Percentiles rank a stretch among this genome's conserved stretches.
Conservation (phyloP, 352 stramenopile species). For the Phytophthora hybrid region DNA sequence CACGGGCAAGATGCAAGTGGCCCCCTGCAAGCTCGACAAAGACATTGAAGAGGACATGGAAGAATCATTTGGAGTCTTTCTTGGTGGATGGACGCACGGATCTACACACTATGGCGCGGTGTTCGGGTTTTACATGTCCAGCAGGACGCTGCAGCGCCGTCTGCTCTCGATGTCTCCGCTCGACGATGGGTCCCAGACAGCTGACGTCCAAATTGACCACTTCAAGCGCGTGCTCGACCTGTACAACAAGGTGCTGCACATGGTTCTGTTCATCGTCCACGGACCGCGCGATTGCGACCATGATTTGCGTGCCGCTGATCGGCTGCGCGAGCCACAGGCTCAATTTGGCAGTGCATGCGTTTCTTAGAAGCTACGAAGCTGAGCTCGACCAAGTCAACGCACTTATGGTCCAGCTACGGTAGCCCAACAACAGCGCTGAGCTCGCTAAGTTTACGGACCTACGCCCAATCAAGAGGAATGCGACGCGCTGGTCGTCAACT, state of each 20-base stretch:
- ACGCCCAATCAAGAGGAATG: slow-evolving; percentile 16
- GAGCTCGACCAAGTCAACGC: slow-evolving; percentile 21
- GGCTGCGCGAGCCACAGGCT: slow-evolving; percentile 31
- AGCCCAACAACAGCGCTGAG: no score
- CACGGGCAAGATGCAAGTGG: not conserved
- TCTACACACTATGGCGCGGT: slow-evolving; percentile 12
- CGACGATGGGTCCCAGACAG: slow-evolving; percentile 7
- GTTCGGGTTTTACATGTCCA: slow-evolving; percentile 5
- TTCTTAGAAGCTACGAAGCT: slow-evolving; percentile 9
- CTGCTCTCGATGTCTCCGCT: slow-evolving; percentile 9
- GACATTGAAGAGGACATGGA: no score
- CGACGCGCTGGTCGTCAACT: slow-evolving; percentile 17
- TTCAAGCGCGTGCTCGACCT: no score
- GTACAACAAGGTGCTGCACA: slow-evolving; percentile 15
- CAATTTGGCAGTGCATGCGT: slow-evolving; percentile 19
- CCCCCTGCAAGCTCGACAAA: no score
- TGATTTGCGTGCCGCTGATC: slow-evolving; percentile 24
- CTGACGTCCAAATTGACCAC: no score
- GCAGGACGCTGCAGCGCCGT: not conserved
- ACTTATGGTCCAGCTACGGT: slow-evolving; percentile 33
- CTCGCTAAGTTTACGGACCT: slow-evolving; percentile 11
- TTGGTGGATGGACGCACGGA: no score
- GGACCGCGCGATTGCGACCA: slow-evolving; percentile 19
- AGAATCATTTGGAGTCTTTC: no score
- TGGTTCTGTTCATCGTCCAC: slow-evolving; percentile 25